phyloP scores from a whole-genome alignment of 2,329 filamentous ascomycete species.

The Aspergillus floridensis region DNA sequence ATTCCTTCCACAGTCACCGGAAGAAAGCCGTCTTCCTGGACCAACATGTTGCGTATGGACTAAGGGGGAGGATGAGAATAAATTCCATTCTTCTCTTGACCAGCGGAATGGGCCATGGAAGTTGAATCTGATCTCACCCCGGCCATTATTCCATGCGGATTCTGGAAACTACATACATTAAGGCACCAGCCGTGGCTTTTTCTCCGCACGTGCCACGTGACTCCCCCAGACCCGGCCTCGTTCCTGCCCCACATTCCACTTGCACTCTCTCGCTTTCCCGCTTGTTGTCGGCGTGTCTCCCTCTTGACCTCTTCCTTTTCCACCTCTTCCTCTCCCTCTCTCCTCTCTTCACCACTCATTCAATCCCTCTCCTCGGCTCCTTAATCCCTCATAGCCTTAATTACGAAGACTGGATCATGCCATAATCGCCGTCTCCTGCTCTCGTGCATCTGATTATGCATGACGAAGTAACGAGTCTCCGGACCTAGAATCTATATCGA shows the following conservation, averaged over 20 bases:
- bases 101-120: no score
- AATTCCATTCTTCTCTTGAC: no score
- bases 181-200: background rate
- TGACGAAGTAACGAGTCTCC: slow-evolving; percentile 15
- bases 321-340: background rate
- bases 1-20: background rate
- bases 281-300: background rate
- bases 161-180: no score
- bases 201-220: slow-evolving; percentile 20
- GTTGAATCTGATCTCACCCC: no score
- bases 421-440: background rate
- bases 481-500: slow-evolving; percentile 18
- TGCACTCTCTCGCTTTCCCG: background rate
- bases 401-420: slow-evolving; percentile 4
- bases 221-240: slow-evolving; percentile 9
- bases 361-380: background rate
- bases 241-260: background rate
- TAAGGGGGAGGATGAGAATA: no score
- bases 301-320: slow-evolving; percentile 9
- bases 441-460: slow-evolving; percentile 1
- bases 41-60: no score
- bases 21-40: background rate
- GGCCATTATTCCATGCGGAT: no score
- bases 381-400: background rate
- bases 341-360: background rate